Percentiles rank a stretch among this genome's conserved stretches.
These are phyloP conservation scores for Coemansia sp. DNA, from an alignment of 192 early-diverging fungal genomes.

Conservation along the genomic window DNA sequence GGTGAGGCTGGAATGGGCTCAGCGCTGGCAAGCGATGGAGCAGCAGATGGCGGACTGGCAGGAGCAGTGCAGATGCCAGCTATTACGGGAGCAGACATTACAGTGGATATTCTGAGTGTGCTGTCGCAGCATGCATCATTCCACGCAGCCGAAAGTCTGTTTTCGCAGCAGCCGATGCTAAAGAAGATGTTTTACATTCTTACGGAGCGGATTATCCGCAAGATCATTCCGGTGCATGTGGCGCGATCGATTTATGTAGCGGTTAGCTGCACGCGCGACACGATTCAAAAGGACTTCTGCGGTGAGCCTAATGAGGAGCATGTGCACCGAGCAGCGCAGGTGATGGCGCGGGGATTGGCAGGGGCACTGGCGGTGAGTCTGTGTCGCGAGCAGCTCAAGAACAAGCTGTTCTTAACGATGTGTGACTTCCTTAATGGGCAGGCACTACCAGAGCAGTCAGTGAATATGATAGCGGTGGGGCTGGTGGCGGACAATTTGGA, in stretches of 20 bases:
- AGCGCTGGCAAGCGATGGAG: neutral
- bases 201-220: constrained; percentile 86
- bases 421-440: constrained; percentile 50
- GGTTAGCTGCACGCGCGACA: constrained; percentile 85
- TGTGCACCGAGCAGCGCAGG: constrained; percentile 89
- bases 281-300: constrained; percentile 94
- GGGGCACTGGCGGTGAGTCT: constrained; percentile 85
- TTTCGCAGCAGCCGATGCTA: constrained; percentile 79
- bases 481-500: constrained; percentile 93
- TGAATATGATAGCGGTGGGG: constrained; percentile 81
- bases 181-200: constrained; percentile 87
- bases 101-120: constrained; percentile 48
- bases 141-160: constrained; percentile 79
- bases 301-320: constrained; percentile 92
- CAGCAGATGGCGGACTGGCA: neutral
- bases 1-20: neutral
- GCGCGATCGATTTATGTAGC: constrained; percentile 93
- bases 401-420: constrained; percentile 66
- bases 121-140: constrained; percentile 59
- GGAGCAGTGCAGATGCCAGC: constrained; percentile 33
- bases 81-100: constrained; percentile 39
- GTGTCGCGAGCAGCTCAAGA: constrained; percentile 88
- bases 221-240: constrained; percentile 88
- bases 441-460: constrained; percentile 46
- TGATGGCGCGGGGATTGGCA: constrained; percentile 94